These are phyloP conservation scores for Micromonas pusilla DNA, from an alignment of 139 green algal genomes.

Conservation along the genomic window DNA sequence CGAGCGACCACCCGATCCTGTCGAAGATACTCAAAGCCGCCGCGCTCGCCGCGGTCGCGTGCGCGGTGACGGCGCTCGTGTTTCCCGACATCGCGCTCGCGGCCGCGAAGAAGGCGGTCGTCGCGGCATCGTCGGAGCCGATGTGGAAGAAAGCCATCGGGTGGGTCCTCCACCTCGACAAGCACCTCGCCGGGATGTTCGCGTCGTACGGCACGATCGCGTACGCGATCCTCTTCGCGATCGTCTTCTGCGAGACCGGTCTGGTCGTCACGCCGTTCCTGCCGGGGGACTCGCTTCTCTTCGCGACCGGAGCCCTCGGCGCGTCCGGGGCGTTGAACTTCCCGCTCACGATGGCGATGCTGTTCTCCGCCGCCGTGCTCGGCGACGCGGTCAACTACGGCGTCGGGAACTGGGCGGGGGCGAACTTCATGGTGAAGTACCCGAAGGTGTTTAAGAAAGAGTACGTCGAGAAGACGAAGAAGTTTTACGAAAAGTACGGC, in stretches of 20 bases:
- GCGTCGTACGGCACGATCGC: conserved; percentile 53
- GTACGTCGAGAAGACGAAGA: conserved; percentile 69
- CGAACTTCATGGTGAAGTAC: conserved; percentile 4
- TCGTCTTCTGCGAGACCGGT: conserved; percentile 68
- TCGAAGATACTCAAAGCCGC: neutral
- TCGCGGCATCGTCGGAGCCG: neutral
- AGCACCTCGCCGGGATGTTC: conserved; percentile 61
- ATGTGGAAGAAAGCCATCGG: neutral
- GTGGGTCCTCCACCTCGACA: conserved; percentile 72
- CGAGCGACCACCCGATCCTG: no score
- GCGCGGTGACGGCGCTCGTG: neutral
- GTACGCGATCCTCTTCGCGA: conserved; percentile 74
- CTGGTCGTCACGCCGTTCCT: conserved; percentile 85
- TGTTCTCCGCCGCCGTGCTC: conserved; percentile 67
- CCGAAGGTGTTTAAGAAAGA: conserved; percentile 39
- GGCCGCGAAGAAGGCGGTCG: neutral
- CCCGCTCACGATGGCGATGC: conserved; percentile 51
- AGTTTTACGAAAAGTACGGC: conserved; percentile 65
- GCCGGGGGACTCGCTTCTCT: conserved; percentile 82
- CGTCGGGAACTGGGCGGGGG: conserved; percentile 34
- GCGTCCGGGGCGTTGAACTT: conserved; percentile 61
- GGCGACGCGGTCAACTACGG: conserved; percentile 88
- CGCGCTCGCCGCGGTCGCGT: neutral
- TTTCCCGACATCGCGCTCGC: conserved; percentile 15
- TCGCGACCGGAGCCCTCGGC: conserved; percentile 80